Evolutionary conservation across 2,329 filamentous ascomycete species (phyloP).

Genomic region (Plenodomus lindquistii): DNA sequence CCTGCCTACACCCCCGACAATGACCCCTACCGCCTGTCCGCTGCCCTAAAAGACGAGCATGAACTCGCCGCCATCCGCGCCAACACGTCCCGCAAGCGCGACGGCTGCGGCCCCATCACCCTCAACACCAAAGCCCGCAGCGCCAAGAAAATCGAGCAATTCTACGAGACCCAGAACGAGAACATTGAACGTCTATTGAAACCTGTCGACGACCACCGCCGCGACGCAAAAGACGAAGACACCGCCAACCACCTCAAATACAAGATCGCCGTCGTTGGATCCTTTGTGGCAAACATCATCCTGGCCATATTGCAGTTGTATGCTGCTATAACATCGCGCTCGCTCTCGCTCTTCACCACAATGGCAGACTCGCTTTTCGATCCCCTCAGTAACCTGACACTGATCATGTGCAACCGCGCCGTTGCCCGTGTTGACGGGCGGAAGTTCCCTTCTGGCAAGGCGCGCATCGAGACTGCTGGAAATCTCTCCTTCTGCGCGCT

Average conservation of each 20-base stretch:
- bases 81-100: slow-evolving; percentile 78
- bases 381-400: slow-evolving; percentile 82
- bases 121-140: slow-evolving; percentile 48
- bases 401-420: slow-evolving; percentile 85
- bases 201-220: slow-evolving; percentile 86
- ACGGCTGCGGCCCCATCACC: slow-evolving; percentile 53
- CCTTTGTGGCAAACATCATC: slow-evolving; percentile 77
- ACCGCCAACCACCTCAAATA: slow-evolving; percentile 79
- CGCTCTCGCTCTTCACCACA: slow-evolving; percentile 95
- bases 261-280: slow-evolving; percentile 68
- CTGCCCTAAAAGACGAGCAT: slow-evolving; percentile 73
- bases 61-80: slow-evolving; percentile 79
- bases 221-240: slow-evolving; percentile 77
- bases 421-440: slow-evolving; percentile 83
- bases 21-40: slow-evolving; percentile 81
- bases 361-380: slow-evolving; percentile 97
- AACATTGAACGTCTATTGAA: slow-evolving; percentile 91
- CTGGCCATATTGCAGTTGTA: slow-evolving; percentile 85
- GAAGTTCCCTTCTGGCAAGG: slow-evolving; percentile 89
- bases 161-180: slow-evolving; percentile 91
- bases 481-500: slow-evolving; percentile 97
- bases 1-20: slow-evolving; percentile 66
- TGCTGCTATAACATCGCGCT: slow-evolving; percentile 81
- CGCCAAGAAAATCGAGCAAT: slow-evolving; percentile 68
- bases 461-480: slow-evolving; percentile 89